Evolutionary conservation across 345 rosid genomes (phyloP), one percentile per base, ranked within the genome.

Genomic region (Eucalyptus regnans): DNA sequence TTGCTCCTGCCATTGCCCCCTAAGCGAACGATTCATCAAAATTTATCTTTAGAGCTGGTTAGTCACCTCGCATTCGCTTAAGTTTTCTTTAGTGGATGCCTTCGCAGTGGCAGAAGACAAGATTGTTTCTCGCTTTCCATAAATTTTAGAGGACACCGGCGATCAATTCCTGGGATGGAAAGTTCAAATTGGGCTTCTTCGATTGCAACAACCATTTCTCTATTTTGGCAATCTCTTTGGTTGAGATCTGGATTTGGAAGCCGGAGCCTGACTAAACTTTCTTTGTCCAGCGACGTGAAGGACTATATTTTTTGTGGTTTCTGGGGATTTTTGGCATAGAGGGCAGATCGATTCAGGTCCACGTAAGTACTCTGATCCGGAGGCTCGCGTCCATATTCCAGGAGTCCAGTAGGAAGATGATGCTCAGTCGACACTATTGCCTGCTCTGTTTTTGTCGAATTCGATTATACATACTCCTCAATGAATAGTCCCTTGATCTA

Each of bases 251-350:
- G 11, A 64, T 64, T 64, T 15, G 37, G 33, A 64, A n/a, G 33
- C 5, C 4, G 10, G 76, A n/a, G 41, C 7, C 41, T 7, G 20
- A n/a, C 76, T 33, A n/a, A 64, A 64, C 76, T n/a, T 64, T 33
- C 41, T 64, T 14, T 15, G 37, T n/a, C 20, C 9, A n/a, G 33
- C 20, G 2, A 14, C 7, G 15, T 0, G n/a, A 14, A n/a, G 18
- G 5, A n/a, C 6, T n/a, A 64, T 7, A 20, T n/a, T 7, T 0
- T n/a, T 0, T 15, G 37, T 64, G 33, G 76, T 64, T 64, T n/a
- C 20, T n/a, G 20, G 20, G 37, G 5, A n/a, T 64, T 64, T 64
- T n/a, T 64, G 9, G 37, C 41, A 7, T n/a, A 1, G 5, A 64
- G 2, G 37, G 37, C 71, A n/a, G 18, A 64, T n/a, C 37, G 37